A percentile compares a stretch with the other conserved stretches of the same genome.
phyloP scores from a whole-genome alignment of 1,284 basidiomycete species.

The Erythrobasidium hasegawianum region DNA sequence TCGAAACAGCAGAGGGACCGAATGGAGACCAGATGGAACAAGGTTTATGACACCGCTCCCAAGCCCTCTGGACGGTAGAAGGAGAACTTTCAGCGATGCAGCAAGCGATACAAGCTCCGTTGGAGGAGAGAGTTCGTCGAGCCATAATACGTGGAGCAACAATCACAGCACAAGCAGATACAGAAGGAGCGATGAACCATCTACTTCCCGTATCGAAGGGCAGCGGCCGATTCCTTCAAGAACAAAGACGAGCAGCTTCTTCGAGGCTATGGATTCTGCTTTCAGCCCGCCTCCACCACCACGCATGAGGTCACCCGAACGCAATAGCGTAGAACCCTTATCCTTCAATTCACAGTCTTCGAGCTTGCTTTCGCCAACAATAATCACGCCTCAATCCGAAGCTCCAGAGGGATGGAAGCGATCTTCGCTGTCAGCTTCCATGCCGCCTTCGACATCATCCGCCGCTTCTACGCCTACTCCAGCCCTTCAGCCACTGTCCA shows the following conservation, averaged over 20 bases:
- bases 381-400: not conserved
- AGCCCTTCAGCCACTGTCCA: conserved; percentile 9
- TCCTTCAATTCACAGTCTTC: no score
- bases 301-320: conserved; percentile 17
- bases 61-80: conserved; percentile 20
- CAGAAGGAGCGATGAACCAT: not conserved
- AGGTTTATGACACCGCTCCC: conserved; percentile 31
- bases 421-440: not conserved
- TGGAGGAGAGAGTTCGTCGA: conserved; percentile 7
- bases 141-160: not conserved
- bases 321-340: no score
- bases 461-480: not conserved
- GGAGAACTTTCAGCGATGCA: conserved; percentile 23
- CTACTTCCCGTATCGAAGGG: no score
- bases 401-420: not conserved
- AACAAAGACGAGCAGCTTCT: conserved; percentile 28
- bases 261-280: conserved; percentile 17
- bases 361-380: conserved; percentile 5
- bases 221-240: not conserved
- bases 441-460: conserved; percentile 7
- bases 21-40: conserved; percentile 22
- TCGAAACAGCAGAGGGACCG: conserved; percentile 17
- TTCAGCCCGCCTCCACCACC: conserved; percentile 32
- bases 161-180: not conserved
- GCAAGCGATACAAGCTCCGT: conserved; percentile 24